Evolutionary conservation across 2,329 filamentous ascomycete genomes (phyloP), one percentile per base, ranked within the genome.

Genomic region (Drechslerella coelobrocha): DNA sequence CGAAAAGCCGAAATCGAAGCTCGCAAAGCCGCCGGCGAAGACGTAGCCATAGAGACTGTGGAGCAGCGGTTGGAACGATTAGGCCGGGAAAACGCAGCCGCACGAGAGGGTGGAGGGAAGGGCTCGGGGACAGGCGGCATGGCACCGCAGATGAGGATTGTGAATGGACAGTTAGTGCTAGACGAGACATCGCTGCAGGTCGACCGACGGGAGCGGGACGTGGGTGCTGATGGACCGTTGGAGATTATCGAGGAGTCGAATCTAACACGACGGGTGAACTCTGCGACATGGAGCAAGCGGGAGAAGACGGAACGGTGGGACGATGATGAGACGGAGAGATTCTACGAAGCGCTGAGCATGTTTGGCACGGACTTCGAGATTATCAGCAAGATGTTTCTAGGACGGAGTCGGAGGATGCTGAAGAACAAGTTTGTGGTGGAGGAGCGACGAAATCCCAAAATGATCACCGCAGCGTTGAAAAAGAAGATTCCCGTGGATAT

Each of bases 301-400:
- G 80, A 84, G 78, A 85, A 86, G 62, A 82, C 84, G 24, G 86
- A 88, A 73, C 82, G 84, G 29, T 95, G 91, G 91, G 85, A 83
- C 53, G 82, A 85, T n/a, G 84, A 85, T 10, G 85, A 88, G 68
- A 93, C 89, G 2, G 87, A 89, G 61, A 82, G 85, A 47, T 94
- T 94, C 79, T 94, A 92, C 81, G 84, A 87, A 26, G 88, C 86
- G 0, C 82, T 95, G 1, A 81, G 83, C 63, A 89, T 88, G 83
- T 92, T 91, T 76, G 91, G 91, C 61, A 93, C 89, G 1, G 90
- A 93, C 77, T 95, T 94, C 77, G 84, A 88, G 77, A 90, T 90
- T 79, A 92, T 95, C 75, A 84, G 85, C 68, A 85, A 86, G 75
- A 86, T 92, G 83, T 92, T 95, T 76, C 85, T 86, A 0, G 84